Evolutionary conservation across 352 stramenopile genomes (phyloP), one percentile per base, ranked within the genome.

Genomic region (Pythium grandisporangium): DNA sequence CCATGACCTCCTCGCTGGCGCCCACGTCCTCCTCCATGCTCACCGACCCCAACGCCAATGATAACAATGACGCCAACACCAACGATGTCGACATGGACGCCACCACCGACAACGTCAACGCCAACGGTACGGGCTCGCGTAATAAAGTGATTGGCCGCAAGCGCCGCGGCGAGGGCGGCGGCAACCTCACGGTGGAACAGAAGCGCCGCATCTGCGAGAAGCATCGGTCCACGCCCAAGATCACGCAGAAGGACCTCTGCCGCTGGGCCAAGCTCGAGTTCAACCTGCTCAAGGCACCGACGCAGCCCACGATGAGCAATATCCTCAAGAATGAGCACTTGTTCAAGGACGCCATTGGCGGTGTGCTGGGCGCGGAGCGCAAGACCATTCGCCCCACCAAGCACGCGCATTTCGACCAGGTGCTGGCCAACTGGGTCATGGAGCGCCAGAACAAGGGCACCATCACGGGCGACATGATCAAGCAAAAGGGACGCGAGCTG

Each of bases 221-320:
- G 54, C 72, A 93, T 61, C 74, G 74, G 20, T 73, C 54, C 42
- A 90, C 76, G 54, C 79, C 79, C 41, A 90, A 90, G 61, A 90
- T 90, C 59, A 93, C 79, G 51, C 79, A 93, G 55, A 90, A 93
- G 55, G 79, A 93, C 48, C 42, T 93, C 30, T 90, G 76, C 40
- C 76, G 79, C 42, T 93, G 79, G 79, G 79, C 79, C 39, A 93
- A 90, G 68, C 75, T 90, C 53, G 76, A 93, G 71, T 93, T 93
- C 46, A 85, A 87, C 49, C 62, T 93, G 16, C 67, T 78, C 40
- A 84, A 85, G 40, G 76, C 70, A 21, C 79, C 79, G 26, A 93
- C 76, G 58, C 77, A 86, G 54, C 70, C 70, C 11, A 85, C 75
- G 11, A 85, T 85, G 70, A 75, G 53, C 58, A 89, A 84, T 52